Base-by-base conservation (phyloP, 352 stramenopile species). In the Phytophthora nicotianae region DNA sequence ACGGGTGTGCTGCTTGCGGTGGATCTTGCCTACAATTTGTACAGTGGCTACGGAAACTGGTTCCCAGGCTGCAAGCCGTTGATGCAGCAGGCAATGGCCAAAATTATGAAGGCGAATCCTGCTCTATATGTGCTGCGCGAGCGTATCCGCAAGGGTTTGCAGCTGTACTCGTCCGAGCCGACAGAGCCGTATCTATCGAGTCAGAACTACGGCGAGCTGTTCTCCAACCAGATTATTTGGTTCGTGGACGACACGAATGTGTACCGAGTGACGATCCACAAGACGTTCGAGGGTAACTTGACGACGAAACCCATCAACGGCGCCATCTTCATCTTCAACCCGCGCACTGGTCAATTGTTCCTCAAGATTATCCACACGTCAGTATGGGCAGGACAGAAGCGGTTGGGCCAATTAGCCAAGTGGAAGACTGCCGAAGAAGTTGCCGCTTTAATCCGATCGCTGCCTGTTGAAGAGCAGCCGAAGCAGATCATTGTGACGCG, bases 341-440 rank as follows among this genome's bases (percentile, higher is more conserved):
- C 98, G 48, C 84, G 98, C 16, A 99, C 97, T 11, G 98, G 98
- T 29, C 97, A 99, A 70, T 81, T 99, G 16, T 99, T 99, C 81
- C 77, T 99, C 17, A 99, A 99, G 84, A 99, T 99, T 59, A 99
- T 99, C 59, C 98, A 99, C 86, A 99, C 98, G 17, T 99, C 92
- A 52, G 97, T 99, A 53, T 99, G 98, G 98, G 97, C 97, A 26
- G 98, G 98, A 7, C 98, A 99, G 74, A 99, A 99, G 73, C 97
- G 98, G 72, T 86, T 99, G 27, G 98, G 96, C 0, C 97, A 99
- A 83, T 83, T 99, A 26, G 98, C 98, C 0, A 99, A 99, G 75
- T 99, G 98, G 98, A 99, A 99, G 77, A 99, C 98, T 7, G 97
- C 98, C 0, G 98, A 99, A 90, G 98, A 99, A 97, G 97, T 99